Percentiles rank a stretch among this genome's conserved stretches.
phyloP scores from a whole-genome alignment of 2,329 filamentous ascomycete species.

The Fusarium oligoseptatum region DNA sequence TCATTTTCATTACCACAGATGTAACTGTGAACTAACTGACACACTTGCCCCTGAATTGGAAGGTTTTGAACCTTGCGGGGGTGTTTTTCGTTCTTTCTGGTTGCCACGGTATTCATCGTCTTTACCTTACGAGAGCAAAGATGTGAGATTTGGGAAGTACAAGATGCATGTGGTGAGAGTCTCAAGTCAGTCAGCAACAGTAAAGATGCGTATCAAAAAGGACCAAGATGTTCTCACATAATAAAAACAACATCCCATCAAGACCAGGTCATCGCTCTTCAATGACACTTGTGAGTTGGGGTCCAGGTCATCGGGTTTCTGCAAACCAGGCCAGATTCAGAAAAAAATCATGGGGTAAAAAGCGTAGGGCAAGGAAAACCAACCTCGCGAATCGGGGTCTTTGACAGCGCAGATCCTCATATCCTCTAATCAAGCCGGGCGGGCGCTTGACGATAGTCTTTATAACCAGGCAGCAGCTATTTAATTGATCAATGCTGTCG shows the following conservation, averaged over 20 bases:
- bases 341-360: slow-evolving; percentile 26
- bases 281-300: background rate
- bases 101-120: background rate
- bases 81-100: background rate
- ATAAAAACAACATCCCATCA: background rate
- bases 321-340: background rate
- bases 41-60: background rate
- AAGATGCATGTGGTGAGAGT: background rate
- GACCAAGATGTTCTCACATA: background rate
- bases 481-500: background rate
- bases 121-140: background rate
- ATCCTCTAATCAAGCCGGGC: background rate
- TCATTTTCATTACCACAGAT: background rate
- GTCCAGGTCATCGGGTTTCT: background rate
- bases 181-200: background rate
- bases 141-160: slow-evolving; percentile 3
- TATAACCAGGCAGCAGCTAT: background rate
- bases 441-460: background rate
- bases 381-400: slow-evolving; percentile 13
- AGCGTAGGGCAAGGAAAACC: background rate
- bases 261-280: background rate
- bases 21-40: background rate
- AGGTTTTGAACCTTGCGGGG: background rate
- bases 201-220: background rate
- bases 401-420: slow-evolving; percentile 33